Evolutionary conservation across 805 yeast species (phyloP).

Genomic region (Saturnispora diversa): DNA sequence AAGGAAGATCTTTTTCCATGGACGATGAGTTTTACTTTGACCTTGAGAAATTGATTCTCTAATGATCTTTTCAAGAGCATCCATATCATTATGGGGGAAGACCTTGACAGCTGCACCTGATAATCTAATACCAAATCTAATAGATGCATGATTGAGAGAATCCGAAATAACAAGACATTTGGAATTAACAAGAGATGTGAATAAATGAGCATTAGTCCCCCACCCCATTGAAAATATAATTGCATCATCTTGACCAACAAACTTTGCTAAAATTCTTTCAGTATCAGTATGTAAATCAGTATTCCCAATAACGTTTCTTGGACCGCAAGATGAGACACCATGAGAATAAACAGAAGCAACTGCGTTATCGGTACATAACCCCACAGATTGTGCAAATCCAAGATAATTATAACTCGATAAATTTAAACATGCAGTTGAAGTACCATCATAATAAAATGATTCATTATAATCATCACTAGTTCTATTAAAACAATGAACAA

Average conservation of each 20-base stretch:
- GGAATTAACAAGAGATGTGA: constrained; percentile 73
- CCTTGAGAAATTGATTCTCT: constrained; percentile 88
- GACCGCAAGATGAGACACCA: constrained; percentile 75
- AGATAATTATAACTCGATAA: constrained; percentile 87
- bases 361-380: constrained; percentile 79
- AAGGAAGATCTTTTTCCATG: constrained; percentile 82
- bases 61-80: constrained; percentile 61
- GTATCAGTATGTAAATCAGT: constrained; percentile 65
- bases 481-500: constrained; percentile 74
- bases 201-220: constrained; percentile 87
- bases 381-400: constrained; percentile 95
- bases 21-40: constrained; percentile 90
- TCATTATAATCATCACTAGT: constrained; percentile 55
- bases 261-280: constrained; percentile 71
- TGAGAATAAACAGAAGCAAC: constrained; percentile 51
- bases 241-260: constrained; percentile 86
- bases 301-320: constrained; percentile 69
- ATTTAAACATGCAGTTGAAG: constrained; percentile 70
- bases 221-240: constrained; percentile 89
- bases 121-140: constrained; percentile 87
- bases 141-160: constrained; percentile 91
- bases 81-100: constrained; percentile 88
- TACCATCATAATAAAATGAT: constrained; percentile 67
- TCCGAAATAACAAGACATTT: constrained; percentile 90
- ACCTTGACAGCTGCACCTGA: constrained; percentile 91